Evolutionary conservation across 768 basidiomycete genomes (phyloP), one percentile per base, ranked within the genome.

Genomic region (Lenzites betulinus): DNA sequence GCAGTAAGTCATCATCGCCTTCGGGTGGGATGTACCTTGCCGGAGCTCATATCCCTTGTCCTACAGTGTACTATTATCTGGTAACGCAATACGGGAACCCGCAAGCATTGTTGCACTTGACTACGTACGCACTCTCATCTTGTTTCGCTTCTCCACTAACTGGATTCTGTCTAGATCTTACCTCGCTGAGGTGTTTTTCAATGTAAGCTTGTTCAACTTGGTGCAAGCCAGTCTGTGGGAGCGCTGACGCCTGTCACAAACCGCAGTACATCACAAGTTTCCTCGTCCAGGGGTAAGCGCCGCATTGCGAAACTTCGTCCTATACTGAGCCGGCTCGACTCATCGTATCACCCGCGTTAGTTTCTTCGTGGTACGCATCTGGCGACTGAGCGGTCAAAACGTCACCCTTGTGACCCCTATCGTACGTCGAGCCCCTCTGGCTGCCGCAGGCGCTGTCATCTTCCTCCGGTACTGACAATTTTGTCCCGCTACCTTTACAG

Each of bases 51-150:
- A 7, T 18, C n/a, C n/a, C 30, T 16, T 30, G 56, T n/a, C n/a
- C n/a, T 41, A n/a, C 64, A 85, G 84, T 83, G 13, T 84, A 84
- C 55, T 73, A 76, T 62, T 84, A 84, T 64, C 73, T 83, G 48
- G 75, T 84, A 49, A 79, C 79, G 15, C 81, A 83, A 65, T 84
- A 78, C 70, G 76, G 75, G 64, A 80, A 80, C 53, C 76, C 80
- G 2, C 65, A 57, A 6, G 67, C 66, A 26, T 70, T 83, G 35
- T 65, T 67, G 5, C 54, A 71, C 42, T 77, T 84, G 64, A 77
- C 83, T 41, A 84, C 82, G 83, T 82, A 62, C 26, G 79, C 18
- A 33, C 11, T 11, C 30, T 33, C 30, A 33, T 33, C 30, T 4
- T n/a, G n/a, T 11, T 20, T 16, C 39, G 15, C 39, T 41, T 33